Evolutionary conservation across 2,329 filamentous ascomycete genomes (phyloP).

Genomic region (Lasiodiplodia hormozganensis): DNA sequence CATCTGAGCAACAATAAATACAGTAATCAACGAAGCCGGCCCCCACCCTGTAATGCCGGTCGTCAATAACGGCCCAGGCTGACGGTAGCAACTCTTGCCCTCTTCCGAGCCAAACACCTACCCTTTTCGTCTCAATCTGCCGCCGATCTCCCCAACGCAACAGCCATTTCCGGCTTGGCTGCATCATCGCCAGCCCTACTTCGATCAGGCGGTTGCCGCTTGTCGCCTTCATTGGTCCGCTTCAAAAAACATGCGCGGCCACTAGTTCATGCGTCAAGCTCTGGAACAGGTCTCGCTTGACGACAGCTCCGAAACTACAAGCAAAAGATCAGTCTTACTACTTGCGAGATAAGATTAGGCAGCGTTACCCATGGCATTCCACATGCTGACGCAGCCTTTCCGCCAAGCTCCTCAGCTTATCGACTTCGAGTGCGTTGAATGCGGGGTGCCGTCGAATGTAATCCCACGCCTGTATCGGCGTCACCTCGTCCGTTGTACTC

Average conservation of each 20-base stretch:
- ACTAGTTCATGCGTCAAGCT: background rate
- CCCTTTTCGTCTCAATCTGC: background rate
- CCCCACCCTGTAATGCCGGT: too few relatives aligned
- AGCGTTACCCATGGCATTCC: background rate
- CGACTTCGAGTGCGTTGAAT: conserved; percentile 35
- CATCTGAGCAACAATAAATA: background rate
- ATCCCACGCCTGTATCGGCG: conserved; percentile 48
- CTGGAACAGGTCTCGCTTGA: background rate
- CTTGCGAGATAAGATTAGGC: too few relatives aligned
- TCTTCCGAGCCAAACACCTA: background rate
- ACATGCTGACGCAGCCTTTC: background rate
- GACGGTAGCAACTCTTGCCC: background rate
- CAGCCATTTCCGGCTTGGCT: background rate
- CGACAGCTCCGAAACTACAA: background rate
- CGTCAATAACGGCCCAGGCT: background rate
- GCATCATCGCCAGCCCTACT: background rate
- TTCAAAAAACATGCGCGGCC: background rate
- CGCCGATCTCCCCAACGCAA: background rate
- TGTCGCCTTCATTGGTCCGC: background rate
- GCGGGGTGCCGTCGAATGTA: conserved; percentile 37
- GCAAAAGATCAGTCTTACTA: too few relatives aligned
- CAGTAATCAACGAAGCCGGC: background rate
- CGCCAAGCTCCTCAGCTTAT: conserved; percentile 26
- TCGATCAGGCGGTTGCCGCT: background rate
- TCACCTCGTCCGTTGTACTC: conserved; percentile 40